Evolutionary conservation across 1,284 basidiomycete species (phyloP), one percentile per base, ranked within the genome.

Genomic region (Schizophyllum commune): DNA sequence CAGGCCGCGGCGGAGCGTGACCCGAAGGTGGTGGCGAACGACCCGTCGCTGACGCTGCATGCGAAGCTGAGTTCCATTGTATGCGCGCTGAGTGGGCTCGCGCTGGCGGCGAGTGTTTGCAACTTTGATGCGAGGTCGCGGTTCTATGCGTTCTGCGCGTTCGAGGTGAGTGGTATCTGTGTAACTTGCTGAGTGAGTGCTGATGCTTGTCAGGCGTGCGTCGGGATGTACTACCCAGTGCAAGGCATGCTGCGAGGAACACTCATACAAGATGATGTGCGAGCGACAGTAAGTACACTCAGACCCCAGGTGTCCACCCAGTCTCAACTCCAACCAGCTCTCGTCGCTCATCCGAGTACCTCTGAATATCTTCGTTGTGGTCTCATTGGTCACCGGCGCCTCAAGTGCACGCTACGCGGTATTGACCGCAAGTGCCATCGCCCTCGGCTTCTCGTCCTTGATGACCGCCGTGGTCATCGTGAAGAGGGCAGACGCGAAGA

Each of bases 161-260:
- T 89, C 65, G 88, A 91, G 69, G 39, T 47, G 17, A 13, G 34
- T 39, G n/a, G 34, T 13, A 39, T 39, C 7, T 39, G 34, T 6
- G 6, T 39, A 7, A 6, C 13, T 39, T 7, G 34, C 6, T 39
- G 34, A 7, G 13, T 6, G 34, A 13, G 34, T 13, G 39, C 39
- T 47, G 17, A 47, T 17, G 17, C 9, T 11, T 11, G 9, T 3
- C 39, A 47, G 39, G 84, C 81, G 8, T 89, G 86, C 67, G 88
- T 89, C 4, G 89, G 89, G 52, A 82, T 89, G 81, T 89, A 90
- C 68, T 90, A 89, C 68, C 88, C 89, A 11, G 81, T 88, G 33
- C 85, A 89, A 64, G 89, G 88, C n/a, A 89, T 88, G 79, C 72
- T 91, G 20, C 79, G 86, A 47, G 85, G 87, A 34, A 77, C 79